Evolutionary conservation across 2,329 filamentous ascomycete species (phyloP), one percentile per base, ranked within the genome.

Genomic region (Fusarium neocosmosporiellum): DNA sequence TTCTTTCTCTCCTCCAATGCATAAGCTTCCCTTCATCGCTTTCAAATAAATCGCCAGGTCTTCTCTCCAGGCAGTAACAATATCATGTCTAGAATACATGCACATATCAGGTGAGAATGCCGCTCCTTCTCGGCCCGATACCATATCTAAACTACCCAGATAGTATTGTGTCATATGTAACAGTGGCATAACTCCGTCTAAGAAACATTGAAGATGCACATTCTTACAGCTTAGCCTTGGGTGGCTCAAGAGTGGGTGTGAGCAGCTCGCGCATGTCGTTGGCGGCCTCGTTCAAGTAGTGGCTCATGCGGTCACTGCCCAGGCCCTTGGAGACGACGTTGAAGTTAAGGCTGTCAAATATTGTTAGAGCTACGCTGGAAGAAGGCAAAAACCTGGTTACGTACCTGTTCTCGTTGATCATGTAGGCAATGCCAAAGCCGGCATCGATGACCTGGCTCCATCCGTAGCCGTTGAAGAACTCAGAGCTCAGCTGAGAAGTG

Each of bases 381-480:
- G 13, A 50, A 58, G 8, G 20, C 43, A 53, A 43, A 18, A 6
- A 4, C 33, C 27, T n/a, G 24, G 22, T 14, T 48, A 79, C 86
- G 83, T 81, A 94, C 92, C 91, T 95, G 84, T 98, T 97, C 88
- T 98, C 96, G 81, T 99, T 99, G 83, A 99, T 98, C 96, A 99
- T 99, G 83, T 99, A 99, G 41, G 96, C 96, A 80, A 99, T 97
- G 74, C 96, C 96, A 84, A 96, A 99, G 33, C 96, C 96, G 69
- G 93, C 94, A 79, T 98, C 95, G 63, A 98, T 93, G 60, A 99
- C 96, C 86, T 99, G 96, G 80, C 93, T 96, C 96, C 96, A 99
- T 53, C 96, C 96, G 83, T 99, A 99, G 27, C 97, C 96, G 82
- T 99, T 99, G 85, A 98, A 99, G 87, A 94, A 98, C 86, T 99